phyloP scores from a whole-genome alignment of 805 yeast genomes.

The Phaffomyces antillensis region DNA sequence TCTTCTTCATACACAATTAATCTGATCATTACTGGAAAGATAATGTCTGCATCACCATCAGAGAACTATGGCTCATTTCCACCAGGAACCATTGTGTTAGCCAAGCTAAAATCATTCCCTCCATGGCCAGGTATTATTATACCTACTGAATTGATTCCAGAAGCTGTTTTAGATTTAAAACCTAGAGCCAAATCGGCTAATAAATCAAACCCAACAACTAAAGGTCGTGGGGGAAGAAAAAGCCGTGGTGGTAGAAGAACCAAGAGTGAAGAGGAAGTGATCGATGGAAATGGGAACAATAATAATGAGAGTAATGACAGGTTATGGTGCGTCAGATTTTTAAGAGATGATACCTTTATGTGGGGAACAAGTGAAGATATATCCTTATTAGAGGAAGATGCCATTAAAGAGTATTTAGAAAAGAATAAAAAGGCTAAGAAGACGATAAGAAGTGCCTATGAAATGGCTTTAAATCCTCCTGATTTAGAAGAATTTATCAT shows the following conservation, averaged over 20 bases:
- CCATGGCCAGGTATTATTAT: constrained; percentile 89
- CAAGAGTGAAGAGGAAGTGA: background rate
- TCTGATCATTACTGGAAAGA: too few species aligned
- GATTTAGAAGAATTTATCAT: constrained; percentile 37
- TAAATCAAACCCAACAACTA: constrained; percentile 3
- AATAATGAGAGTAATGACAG: constrained; percentile 4
- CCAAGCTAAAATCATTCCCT: constrained; percentile 81
- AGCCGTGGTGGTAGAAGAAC: background rate
- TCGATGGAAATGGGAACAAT: background rate
- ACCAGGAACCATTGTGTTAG: constrained; percentile 56
- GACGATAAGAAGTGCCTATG: constrained; percentile 42
- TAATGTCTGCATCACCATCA: constrained; percentile 2
- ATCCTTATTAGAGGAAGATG: constrained; percentile 34
- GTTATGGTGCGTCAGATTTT: constrained; percentile 54
- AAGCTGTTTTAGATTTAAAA: constrained; percentile 38
- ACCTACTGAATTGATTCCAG: constrained; percentile 54
- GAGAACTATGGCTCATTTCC: constrained; percentile 24
- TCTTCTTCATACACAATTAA: background rate
- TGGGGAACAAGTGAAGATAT: constrained; percentile 56
- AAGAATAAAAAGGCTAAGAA: constrained; percentile 34
- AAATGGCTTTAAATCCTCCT: constrained; percentile 47
- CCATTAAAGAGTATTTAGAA: constrained; percentile 33
- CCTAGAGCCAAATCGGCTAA: constrained; percentile 33
- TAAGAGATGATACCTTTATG: constrained; percentile 64
- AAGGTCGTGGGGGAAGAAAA: constrained; percentile 7